Conservation (phyloP, 2,329 filamentous ascomycete species). For the Ceratocystis albifundus region DNA sequence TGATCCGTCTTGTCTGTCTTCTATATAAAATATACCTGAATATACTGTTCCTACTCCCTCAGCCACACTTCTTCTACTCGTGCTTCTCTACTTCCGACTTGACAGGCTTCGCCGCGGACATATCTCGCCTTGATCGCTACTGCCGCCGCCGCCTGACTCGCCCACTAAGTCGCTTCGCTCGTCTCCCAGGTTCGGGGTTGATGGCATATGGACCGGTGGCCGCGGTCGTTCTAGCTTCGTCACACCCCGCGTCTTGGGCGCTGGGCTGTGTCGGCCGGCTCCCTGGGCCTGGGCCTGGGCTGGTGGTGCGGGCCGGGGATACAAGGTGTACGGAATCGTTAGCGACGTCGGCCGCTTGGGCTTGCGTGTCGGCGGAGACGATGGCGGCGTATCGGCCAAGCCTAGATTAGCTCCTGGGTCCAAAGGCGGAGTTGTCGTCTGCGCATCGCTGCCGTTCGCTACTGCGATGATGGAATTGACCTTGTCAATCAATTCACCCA, state of each 20-base stretch:
- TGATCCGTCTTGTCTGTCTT: background rate
- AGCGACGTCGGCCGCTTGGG: background rate
- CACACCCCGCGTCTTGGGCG: background rate
- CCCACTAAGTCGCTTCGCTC: background rate
- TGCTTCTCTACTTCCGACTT: background rate
- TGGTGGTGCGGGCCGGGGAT: background rate
- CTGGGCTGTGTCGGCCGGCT: background rate
- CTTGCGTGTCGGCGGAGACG: background rate
- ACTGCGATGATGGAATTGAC: slow-evolving; percentile 46
- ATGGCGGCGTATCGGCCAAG: background rate
- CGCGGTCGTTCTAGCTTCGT: background rate
- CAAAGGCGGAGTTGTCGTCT: no score
- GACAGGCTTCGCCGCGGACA: slow-evolving; percentile 2
- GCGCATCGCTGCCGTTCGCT: slow-evolving; percentile 27
- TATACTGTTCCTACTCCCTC: background rate
- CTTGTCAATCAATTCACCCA: slow-evolving; percentile 56
- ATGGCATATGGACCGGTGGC: slow-evolving; percentile 6
- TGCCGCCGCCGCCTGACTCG: background rate
- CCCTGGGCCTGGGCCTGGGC: background rate
- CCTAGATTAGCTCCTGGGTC: no score
- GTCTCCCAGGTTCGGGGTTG: slow-evolving; percentile 7
- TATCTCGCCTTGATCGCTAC: background rate
- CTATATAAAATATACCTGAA: no score
- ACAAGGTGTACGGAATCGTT: background rate
- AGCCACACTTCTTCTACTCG: background rate